A percentile compares a stretch with the other conserved stretches of the same genome.
phyloP scores from a whole-genome alignment of 1,284 basidiomycete species.

The Dichomitus squalens region DNA sequence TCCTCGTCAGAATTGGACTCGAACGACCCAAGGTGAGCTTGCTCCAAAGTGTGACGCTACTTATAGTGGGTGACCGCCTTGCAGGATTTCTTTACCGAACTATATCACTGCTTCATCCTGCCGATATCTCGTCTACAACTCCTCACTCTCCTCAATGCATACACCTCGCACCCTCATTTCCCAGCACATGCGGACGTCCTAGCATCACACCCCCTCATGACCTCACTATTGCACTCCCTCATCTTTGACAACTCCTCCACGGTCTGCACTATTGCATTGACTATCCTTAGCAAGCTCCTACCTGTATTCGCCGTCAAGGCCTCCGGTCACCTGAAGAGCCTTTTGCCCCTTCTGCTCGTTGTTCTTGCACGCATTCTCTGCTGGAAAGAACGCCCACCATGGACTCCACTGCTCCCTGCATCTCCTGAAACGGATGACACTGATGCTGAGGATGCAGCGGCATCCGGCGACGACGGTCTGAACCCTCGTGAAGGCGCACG shows the following conservation, averaged over 20 bases:
- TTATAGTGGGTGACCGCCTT: constrained; percentile 1
- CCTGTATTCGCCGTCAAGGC: constrained; percentile 71
- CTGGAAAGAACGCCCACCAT: constrained; percentile 59
- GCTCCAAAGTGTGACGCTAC: constrained; percentile 2
- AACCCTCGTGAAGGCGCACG: constrained; percentile 28
- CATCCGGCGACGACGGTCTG: constrained; percentile 34
- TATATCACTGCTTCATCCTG: constrained; percentile 59
- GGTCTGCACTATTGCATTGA: constrained; percentile 61
- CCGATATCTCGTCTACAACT: constrained; percentile 70
- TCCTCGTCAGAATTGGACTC: constrained; percentile 64
- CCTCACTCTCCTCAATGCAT: constrained; percentile 60
- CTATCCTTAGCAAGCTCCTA: constrained; percentile 68
- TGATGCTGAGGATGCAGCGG: constrained; percentile 14
- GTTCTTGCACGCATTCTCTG: constrained; percentile 70
- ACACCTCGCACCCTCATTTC: constrained; percentile 58
- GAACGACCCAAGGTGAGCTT: constrained; percentile 60
- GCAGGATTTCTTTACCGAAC: constrained; percentile 67
- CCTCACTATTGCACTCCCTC: constrained; percentile 61
- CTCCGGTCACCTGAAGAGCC: constrained; percentile 50
- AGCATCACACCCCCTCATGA: constrained; percentile 62
- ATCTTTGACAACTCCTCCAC: constrained; percentile 75
- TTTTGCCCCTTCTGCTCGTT: constrained; percentile 63
- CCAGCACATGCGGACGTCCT: constrained; percentile 46
- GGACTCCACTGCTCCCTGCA: constrained; percentile 25
- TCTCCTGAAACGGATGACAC: constrained; percentile 24